Conservation (phyloP, 306 rosid genomes). For the Senna tora region DNA sequence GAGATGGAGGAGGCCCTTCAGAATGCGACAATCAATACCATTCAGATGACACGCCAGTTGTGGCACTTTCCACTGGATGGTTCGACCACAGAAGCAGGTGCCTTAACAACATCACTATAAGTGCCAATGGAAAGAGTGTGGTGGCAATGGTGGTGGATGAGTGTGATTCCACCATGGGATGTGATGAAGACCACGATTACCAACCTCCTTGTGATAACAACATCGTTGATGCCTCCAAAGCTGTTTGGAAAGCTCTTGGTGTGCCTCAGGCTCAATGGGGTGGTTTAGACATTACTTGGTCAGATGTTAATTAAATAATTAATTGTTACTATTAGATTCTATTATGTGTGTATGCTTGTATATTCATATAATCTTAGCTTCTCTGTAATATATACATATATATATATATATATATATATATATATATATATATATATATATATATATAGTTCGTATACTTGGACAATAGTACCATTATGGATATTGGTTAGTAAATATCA, state of each 20-base stretch:
- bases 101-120: slow-evolving; percentile 36
- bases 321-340: not conserved
- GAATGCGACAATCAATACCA: slow-evolving; percentile 13
- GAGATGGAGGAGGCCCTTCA: slow-evolving; percentile 22
- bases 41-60: slow-evolving; percentile 1
- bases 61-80: slow-evolving; percentile 6
- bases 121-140: slow-evolving; percentile 40
- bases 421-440: too few species aligned
- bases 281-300: slow-evolving; percentile 19
- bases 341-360: too few species aligned
- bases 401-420: too few species aligned
- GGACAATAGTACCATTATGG: too few species aligned
- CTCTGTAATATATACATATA: too few species aligned
- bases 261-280: slow-evolving; percentile 4
- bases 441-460: too few species aligned
- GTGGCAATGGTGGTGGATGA: slow-evolving; percentile 48
- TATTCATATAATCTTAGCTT: too few species aligned
- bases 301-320: not conserved
- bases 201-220: slow-evolving; percentile 21
- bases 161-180: slow-evolving; percentile 50
- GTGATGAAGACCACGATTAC: slow-evolving; percentile 42
- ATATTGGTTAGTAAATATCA: too few species aligned
- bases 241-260: slow-evolving; percentile 34
- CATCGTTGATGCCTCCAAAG: slow-evolving; percentile 33
- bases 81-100: slow-evolving; percentile 36